Evolutionary conservation across 768 basidiomycete genomes (phyloP).

Genomic region (Tricholoma bakamatsutake): DNA sequence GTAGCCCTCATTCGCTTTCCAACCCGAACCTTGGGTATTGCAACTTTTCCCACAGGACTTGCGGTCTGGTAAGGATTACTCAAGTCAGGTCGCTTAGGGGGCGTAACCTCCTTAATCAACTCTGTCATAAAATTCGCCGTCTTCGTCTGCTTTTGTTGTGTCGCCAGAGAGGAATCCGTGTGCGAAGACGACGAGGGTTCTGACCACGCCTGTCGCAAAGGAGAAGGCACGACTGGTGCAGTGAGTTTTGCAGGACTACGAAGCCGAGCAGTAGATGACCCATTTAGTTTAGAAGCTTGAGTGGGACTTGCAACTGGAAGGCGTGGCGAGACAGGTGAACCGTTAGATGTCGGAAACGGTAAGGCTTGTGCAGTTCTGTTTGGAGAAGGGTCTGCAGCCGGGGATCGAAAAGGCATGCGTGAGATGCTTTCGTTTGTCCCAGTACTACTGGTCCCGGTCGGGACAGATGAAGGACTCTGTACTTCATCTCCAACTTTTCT

Average conservation of each 20-base stretch:
- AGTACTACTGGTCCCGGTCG: constrained; percentile 19
- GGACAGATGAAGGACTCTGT: constrained; percentile 22
- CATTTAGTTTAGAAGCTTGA: constrained; percentile 11
- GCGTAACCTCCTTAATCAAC: constrained; percentile 66
- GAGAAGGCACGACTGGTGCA: constrained; percentile 63
- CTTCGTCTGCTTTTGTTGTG: constrained; percentile 47
- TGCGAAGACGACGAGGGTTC: constrained; percentile 32
- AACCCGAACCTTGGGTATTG: constrained; percentile 36
- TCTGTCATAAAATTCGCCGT: constrained; percentile 66
- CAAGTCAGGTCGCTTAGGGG: constrained; percentile 58
- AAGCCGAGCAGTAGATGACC: constrained; percentile 28
- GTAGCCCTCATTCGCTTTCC: constrained; percentile 38
- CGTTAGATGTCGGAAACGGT: constrained; percentile 30
- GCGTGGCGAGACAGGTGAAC: constrained; percentile 22
- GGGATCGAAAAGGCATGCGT: constrained; percentile 22
- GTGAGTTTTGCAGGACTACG: constrained; percentile 48
- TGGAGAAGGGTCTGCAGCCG: constrained; percentile 31
- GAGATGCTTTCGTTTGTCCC: constrained; percentile 11
- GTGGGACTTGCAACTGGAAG: constrained; percentile 15
- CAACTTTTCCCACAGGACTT: constrained; percentile 50
- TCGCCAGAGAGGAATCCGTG: constrained; percentile 26
- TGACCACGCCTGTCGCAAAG: constrained; percentile 71
- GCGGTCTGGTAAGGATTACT: constrained; percentile 76
- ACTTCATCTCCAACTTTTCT: constrained; percentile 50
- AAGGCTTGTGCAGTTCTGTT: constrained; percentile 23